Base-by-base conservation (phyloP, 768 basidiomycete genomes). In the Amanita rimosa region DNA sequence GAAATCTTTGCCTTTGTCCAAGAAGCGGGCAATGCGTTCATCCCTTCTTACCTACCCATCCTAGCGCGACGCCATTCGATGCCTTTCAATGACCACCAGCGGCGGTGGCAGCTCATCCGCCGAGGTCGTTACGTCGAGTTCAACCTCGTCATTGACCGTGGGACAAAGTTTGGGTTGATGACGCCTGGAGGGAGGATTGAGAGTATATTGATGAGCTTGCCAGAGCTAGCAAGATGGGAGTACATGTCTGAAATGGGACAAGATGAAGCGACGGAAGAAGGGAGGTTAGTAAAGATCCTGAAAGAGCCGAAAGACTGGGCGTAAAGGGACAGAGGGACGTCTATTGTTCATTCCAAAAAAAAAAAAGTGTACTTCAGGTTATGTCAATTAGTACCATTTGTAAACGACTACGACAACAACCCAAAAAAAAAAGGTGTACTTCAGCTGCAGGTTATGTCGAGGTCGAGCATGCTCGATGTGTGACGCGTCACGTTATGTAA, bases 81-180 rank as follows among this genome's bases (percentile, higher is more conserved):
- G 43, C 75, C 80, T 21, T 79, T 68, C 54, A 77, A 78, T 4
- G 81, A 84, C 3, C 67, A 73, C 27, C 71, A 89, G 52, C 77
- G 92, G 42, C 74, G 94, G 44, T 99, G 96, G 96, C 95, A 98
- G 64, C 77, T 95, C 48, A 57, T 99, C 22, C 74, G 96, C 36
- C 72, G 94, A 21, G 94, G 94, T 1, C 75, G 94, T 53, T 95
- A 97, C 59, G 95, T 95, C 45, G 95, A 99, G 63, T 99, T 93
- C 67, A 93, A 93, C 62, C 63, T 94, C 53, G 80, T 92, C 9
- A 80, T 83, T 54, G 90, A 93, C 58, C 72, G 90, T 39, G 90
- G 90, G 1, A 93, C 90, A 19, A 91, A 86, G 60, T 94, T 90
- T 55, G 89, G 88, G 6, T 66, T 91, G 52, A 78, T 76, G 67